Percentiles rank a stretch among this genome's conserved stretches.
Evolutionary conservation across 2,329 filamentous ascomycete species (phyloP).

Genomic region (Metarhizium anisopliae): DNA sequence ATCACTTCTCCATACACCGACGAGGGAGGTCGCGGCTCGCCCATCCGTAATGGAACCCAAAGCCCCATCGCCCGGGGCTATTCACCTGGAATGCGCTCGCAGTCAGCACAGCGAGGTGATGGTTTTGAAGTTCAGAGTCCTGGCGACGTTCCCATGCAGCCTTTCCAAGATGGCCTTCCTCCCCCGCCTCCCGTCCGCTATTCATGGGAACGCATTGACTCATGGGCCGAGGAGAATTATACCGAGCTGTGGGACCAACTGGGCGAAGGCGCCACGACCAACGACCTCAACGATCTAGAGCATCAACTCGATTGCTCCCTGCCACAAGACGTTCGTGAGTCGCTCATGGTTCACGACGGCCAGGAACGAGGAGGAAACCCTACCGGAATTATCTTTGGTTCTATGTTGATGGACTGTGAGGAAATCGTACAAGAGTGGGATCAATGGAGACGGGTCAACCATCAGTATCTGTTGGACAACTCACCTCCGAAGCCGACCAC

Average conservation of each 20-base stretch:
- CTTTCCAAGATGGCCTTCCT: constrained; percentile 83
- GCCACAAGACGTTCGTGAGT: constrained; percentile 88
- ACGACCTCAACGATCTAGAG: constrained; percentile 94
- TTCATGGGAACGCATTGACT: constrained; percentile 90
- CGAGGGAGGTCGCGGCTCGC: constrained; percentile 50
- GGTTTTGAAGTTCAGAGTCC: constrained; percentile 62
- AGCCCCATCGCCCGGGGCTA: constrained; percentile 59
- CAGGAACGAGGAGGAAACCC: constrained; percentile 88
- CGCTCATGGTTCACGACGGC: constrained; percentile 85
- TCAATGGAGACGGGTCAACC: constrained; percentile 90
- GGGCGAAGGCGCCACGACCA: constrained; percentile 82
- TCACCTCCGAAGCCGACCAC: constrained; percentile 49
- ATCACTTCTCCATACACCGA: constrained; percentile 72
- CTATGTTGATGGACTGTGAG: constrained; percentile 95
- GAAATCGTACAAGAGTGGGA: constrained; percentile 97
- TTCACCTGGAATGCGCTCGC: constrained; percentile 81
- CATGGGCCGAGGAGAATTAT: constrained; percentile 91
- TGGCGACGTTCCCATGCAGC: constrained; percentile 93
- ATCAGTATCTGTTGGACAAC: constrained; percentile 67
- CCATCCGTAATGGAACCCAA: constrained; percentile 40
- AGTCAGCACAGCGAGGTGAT: constrained; percentile 56
- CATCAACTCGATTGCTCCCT: constrained; percentile 91
- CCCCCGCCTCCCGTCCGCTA: constrained; percentile 80
- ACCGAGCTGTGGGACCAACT: constrained; percentile 90
- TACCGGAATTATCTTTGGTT: constrained; percentile 86